A percentile compares a stretch with the other conserved stretches of the same genome.
These are phyloP conservation scores for Hypomyces perniciosus DNA, from an alignment of 2,329 filamentous ascomycete genomes.

Conservation along the genomic window DNA sequence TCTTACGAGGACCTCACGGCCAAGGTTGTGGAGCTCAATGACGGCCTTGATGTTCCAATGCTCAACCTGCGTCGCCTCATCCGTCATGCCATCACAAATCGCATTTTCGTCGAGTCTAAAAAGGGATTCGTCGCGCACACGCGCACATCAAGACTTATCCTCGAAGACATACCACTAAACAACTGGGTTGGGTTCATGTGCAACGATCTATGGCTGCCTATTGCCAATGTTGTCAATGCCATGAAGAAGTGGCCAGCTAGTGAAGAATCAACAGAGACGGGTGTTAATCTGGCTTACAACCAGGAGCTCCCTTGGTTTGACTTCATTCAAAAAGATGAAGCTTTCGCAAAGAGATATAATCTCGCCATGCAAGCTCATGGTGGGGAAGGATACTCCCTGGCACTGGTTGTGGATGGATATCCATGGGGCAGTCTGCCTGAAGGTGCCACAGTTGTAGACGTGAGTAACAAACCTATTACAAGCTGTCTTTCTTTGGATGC, in stretches of 20 bases:
- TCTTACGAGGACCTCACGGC: constrained; percentile 22
- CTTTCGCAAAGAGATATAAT: constrained; percentile 22
- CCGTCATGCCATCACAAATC: constrained; percentile 32
- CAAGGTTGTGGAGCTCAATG: constrained; percentile 28
- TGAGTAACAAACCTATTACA: neutral
- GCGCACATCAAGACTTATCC: constrained; percentile 23
- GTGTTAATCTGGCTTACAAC: constrained; percentile 23
- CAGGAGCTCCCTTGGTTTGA: constrained; percentile 21
- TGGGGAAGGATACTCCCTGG: constrained; percentile 16
- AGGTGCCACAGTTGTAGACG: constrained; percentile 8
- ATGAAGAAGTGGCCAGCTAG: constrained; percentile 30
- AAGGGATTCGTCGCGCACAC: constrained; percentile 35
- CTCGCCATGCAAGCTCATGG: constrained; percentile 26
- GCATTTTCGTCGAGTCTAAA: constrained; percentile 33
- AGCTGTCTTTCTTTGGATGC: neutral
- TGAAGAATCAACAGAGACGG: constrained; percentile 29
- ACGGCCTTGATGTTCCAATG: constrained; percentile 30
- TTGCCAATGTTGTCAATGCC: constrained; percentile 25
- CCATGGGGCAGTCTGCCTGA: constrained; percentile 5
- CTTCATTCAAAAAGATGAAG: constrained; percentile 22
- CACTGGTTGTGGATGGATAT: constrained; percentile 7
- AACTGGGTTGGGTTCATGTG: constrained; percentile 27
- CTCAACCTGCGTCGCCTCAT: constrained; percentile 28
- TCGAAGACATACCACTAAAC: constrained; percentile 19
- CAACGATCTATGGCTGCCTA: constrained; percentile 25